Evolutionary conservation across 257 asterid genomes (phyloP).

Genomic region (Coffea eugenioides): DNA sequence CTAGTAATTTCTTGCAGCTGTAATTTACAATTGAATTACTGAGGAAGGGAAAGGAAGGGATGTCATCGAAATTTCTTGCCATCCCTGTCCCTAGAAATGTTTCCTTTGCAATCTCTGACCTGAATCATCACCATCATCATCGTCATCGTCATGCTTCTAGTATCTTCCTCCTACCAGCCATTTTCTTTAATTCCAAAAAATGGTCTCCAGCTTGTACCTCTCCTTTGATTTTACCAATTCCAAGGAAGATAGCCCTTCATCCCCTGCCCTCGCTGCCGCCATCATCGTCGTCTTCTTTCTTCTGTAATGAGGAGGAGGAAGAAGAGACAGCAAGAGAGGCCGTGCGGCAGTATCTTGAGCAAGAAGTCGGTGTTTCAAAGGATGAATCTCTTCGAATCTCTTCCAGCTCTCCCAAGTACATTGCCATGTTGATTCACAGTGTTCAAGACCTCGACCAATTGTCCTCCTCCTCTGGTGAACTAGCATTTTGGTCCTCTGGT

Average conservation of each 20-base stretch:
- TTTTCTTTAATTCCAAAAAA: neutral
- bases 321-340: constrained; percentile 59
- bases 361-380: constrained; percentile 49
- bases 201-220: neutral
- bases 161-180: neutral
- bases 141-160: neutral
- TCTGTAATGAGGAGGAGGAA: neutral
- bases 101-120: neutral
- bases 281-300: neutral
- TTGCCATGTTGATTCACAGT: constrained; percentile 59
- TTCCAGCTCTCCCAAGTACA: constrained; percentile 55
- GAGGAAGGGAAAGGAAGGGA: neutral
- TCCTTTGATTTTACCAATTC: neutral
- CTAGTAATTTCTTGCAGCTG: too few relatives aligned
- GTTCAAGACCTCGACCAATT: constrained; percentile 72
- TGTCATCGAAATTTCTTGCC: constrained; percentile 9
- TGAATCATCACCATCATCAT: neutral
- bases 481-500: constrained; percentile 12
- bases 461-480: constrained; percentile 28
- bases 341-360: constrained; percentile 54
- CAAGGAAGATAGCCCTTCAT: neutral
- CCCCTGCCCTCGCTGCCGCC: neutral
- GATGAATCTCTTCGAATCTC: constrained; percentile 64
- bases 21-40: too few relatives aligned
- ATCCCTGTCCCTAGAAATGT: neutral